Base-by-base conservation (phyloP, 192 early-diverging fungal genomes). In the Podila horticola region DNA sequence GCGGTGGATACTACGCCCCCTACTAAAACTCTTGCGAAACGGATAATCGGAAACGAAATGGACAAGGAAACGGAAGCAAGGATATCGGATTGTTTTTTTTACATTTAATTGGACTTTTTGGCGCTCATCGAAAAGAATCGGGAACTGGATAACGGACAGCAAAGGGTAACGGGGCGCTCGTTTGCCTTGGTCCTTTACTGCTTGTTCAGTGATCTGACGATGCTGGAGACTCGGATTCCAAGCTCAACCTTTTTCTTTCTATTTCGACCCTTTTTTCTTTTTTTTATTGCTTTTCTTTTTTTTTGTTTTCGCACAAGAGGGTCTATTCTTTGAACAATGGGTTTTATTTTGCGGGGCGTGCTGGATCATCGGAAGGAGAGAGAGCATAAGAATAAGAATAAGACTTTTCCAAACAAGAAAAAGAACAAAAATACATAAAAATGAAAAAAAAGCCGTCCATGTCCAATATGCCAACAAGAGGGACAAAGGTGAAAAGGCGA, bases 1-100 rank as follows among this genome's bases (percentile, higher is more conserved):
- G 84, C 52, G 84, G 84, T 57, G 84, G 74, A 20, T 83, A 68
- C 31, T 83, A 82, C 58, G 68, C 83, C 4, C 83, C 83, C 7
- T 84, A 84, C 55, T 84, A 84, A 64, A 28, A 4, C 15, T 45
- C 41, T 15, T 45, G 41, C 41, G 41, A 45, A 36, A 45, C 41
- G 11, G 41, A 45, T 45, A 45, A 17, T 17, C 15, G 41, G 41
- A 45, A 45, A 24, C 24, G 52, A 55, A 10, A 24, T 26, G 52
- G 22, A 55, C 20, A 26, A 24, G 52, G 52, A 55, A 55, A 10
- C 52, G 5, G 52, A 55, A 24, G n/a, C 8, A 55, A 24, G 20
- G 52, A 55, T 55, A 12, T 55, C n/a, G 20, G 20, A 24, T 55
- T 24, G n/a, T n/a, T 55, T 55, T 26, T 55, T 55, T 55, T 55